These are phyloP conservation scores for Butyriboletus loyo DNA, from an alignment of 768 basidiomycete genomes.

Conservation along the genomic window DNA sequence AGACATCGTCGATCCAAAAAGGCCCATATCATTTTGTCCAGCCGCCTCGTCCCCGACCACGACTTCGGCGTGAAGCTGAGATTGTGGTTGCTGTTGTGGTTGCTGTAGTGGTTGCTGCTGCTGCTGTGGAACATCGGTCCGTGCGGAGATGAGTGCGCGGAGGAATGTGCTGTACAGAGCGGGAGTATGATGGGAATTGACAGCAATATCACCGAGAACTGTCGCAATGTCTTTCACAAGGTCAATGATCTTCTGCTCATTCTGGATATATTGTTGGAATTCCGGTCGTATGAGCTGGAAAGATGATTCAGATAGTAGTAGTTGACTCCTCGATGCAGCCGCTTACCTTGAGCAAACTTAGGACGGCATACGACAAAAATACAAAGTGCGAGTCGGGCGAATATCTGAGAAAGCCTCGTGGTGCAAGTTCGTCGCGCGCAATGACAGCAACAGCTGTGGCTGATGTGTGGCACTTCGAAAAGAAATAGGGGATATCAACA, in stretches of 20 bases:
- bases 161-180: conserved; percentile 85
- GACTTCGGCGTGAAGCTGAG: conserved; percentile 19
- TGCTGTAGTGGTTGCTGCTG: conserved; percentile 9
- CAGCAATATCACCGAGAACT: conserved; percentile 72
- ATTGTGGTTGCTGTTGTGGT: conserved; percentile 17
- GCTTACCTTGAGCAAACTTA: conserved; percentile 85
- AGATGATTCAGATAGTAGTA: conserved; percentile 11
- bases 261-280: conserved; percentile 71
- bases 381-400: conserved; percentile 91
- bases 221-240: conserved; percentile 81
- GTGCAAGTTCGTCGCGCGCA: conserved; percentile 76
- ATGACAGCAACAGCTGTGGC: conserved; percentile 69
- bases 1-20: conserved; percentile 23
- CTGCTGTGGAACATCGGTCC: conserved; percentile 32
- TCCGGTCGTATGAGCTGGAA: conserved; percentile 77
- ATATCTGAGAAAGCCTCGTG: conserved; percentile 74
- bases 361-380: conserved; percentile 86
- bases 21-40: conserved; percentile 28
- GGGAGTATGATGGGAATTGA: conserved; percentile 81
- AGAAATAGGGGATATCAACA: conserved; percentile 80
- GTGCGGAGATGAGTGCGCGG: conserved; percentile 66
- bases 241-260: conserved; percentile 66
- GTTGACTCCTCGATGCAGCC: not conserved
- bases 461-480: conserved; percentile 69
- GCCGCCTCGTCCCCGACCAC: conserved; percentile 17